A percentile compares a stretch with the other conserved stretches of the same genome.
These are phyloP conservation scores for Auxenochlorella protothecoides DNA, from an alignment of 139 green algal species.

Conservation along the genomic window DNA sequence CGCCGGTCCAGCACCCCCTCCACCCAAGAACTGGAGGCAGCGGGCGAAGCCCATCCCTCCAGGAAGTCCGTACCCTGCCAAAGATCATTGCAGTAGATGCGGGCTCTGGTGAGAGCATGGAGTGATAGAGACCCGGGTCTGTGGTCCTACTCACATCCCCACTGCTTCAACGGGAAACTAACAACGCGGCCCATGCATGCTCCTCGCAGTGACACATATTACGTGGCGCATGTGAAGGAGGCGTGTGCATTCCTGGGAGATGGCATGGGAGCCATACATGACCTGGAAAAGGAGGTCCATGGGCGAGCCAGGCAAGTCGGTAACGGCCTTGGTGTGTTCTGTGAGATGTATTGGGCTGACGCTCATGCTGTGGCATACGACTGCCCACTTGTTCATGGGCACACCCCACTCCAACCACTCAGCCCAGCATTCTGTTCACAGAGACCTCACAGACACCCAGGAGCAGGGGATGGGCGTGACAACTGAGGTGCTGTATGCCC, in stretches of 20 bases:
- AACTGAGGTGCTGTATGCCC: conserved; percentile 67
- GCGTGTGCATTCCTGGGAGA: conserved; percentile 90
- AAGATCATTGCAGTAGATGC: conserved; percentile 81
- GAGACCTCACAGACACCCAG: no score
- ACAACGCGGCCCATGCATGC: no score
- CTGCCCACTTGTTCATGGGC: no score
- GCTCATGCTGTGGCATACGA: no score
- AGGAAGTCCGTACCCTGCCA: conserved; percentile 71
- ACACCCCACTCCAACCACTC: no score
- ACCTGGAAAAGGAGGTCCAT: conserved; percentile 63
- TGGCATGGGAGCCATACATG: conserved; percentile 68
- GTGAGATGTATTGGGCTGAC: neutral
- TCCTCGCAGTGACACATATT: conserved; percentile 83
- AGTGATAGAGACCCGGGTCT: neutral
- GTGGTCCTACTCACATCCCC: conserved; percentile 26
- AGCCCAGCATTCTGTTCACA: no score
- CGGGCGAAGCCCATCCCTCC: conserved; percentile 53
- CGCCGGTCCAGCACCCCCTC: neutral
- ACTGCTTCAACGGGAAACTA: no score
- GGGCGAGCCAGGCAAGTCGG: conserved; percentile 21
- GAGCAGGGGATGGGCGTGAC: conserved; percentile 78
- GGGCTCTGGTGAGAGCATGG: conserved; percentile 58
- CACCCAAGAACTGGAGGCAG: conserved; percentile 38
- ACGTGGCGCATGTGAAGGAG: conserved; percentile 89
- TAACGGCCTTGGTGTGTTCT: no score